Conservation (phyloP, 2,329 filamentous ascomycete species). For the Fusarium annulatum region DNA sequence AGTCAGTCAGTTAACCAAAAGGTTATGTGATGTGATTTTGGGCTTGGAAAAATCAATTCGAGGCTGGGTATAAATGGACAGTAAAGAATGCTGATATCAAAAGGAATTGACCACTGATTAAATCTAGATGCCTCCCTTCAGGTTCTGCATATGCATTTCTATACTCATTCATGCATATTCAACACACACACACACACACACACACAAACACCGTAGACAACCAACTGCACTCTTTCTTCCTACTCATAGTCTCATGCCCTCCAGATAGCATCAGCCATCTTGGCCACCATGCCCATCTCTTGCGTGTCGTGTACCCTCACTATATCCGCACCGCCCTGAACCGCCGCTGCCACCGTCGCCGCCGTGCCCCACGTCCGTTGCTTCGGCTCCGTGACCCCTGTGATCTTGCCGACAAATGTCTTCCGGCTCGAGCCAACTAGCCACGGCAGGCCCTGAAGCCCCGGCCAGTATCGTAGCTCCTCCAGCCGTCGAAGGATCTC, state of each 20-base stretch:
- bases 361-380: constrained; percentile 88
- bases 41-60: neutral
- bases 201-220: neutral
- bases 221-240: neutral
- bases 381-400: constrained; percentile 76
- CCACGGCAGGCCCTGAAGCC: constrained; percentile 81
- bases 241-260: constrained; percentile 64
- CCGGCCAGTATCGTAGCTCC: constrained; percentile 72
- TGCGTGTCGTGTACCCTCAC: constrained; percentile 90
- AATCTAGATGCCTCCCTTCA: neutral
- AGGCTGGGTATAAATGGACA: neutral
- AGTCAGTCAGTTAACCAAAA: neutral
- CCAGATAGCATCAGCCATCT: constrained; percentile 95
- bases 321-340: constrained; percentile 90
- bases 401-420: constrained; percentile 85
- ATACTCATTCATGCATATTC: neutral
- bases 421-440: constrained; percentile 90
- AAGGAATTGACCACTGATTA: neutral
- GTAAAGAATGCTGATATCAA: constrained; percentile 2
- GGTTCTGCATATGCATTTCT: neutral
- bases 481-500: constrained; percentile 77
- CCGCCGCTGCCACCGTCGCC: constrained; percentile 84
- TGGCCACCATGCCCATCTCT: constrained; percentile 86
- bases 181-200: neutral
- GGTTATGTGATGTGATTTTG: constrained; percentile 1